Conservation (phyloP, 2,329 filamentous ascomycete species). For the Beauveria medogensis region DNA sequence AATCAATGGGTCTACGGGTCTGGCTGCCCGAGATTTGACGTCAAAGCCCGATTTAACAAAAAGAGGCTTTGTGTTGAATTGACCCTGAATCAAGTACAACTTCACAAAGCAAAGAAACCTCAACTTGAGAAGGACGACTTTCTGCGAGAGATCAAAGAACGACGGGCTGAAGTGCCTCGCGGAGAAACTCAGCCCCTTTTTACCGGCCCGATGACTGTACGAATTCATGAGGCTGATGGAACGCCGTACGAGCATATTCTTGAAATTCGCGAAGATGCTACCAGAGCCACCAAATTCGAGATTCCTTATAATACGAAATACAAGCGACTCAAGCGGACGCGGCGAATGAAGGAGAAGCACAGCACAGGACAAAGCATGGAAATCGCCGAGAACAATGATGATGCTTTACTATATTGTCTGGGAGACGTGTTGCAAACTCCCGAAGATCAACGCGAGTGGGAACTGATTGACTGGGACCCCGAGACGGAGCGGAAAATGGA, state of each 20-base stretch:
- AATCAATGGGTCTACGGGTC: slow-evolving; percentile 84
- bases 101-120: slow-evolving; percentile 32
- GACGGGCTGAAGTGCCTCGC: slow-evolving; percentile 58
- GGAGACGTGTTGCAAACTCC: slow-evolving; percentile 81
- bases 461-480: slow-evolving; percentile 77
- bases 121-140: slow-evolving; percentile 66
- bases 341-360: slow-evolving; percentile 69
- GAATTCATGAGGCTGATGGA: slow-evolving; percentile 95
- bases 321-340: slow-evolving; percentile 87
- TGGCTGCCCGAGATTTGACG: slow-evolving; percentile 80
- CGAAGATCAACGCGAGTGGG: slow-evolving; percentile 78
- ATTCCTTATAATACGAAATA: slow-evolving; percentile 99
- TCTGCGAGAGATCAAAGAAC: slow-evolving; percentile 76
- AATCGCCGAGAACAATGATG: slow-evolving; percentile 56
- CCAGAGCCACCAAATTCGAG: slow-evolving; percentile 70
- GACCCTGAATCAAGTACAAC: slow-evolving; percentile 70
- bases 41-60: slow-evolving; percentile 91
- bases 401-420: slow-evolving; percentile 80
- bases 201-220: slow-evolving; percentile 92
- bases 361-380: slow-evolving; percentile 50
- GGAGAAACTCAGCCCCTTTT: slow-evolving; percentile 71
- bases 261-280: slow-evolving; percentile 80
- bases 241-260: slow-evolving; percentile 98
- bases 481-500: slow-evolving; percentile 90
- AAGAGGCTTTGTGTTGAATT: slow-evolving; percentile 94